phyloP scores from a whole-genome alignment of 768 basidiomycete genomes.

The Boletus reticuloceps region DNA sequence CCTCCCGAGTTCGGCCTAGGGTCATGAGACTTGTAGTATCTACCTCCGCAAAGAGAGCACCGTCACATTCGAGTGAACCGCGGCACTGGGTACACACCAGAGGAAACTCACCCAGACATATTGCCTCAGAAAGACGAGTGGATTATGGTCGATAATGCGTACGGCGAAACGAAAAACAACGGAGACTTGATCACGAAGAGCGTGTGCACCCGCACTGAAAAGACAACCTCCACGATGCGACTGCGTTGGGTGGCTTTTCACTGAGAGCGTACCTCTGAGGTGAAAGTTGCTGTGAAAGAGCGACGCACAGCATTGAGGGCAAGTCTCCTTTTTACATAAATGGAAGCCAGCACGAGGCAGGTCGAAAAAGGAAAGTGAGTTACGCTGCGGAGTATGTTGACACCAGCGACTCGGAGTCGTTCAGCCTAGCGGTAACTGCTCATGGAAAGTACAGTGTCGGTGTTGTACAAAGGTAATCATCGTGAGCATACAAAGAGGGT shows the following conservation, averaged over 20 bases:
- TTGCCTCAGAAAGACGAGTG: neutral
- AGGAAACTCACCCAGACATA: slow-evolving; percentile 1
- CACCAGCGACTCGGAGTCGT: no score
- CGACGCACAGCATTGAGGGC: slow-evolving; percentile 1
- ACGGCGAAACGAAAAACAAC: no score
- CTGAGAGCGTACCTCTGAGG: neutral
- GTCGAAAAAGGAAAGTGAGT: neutral
- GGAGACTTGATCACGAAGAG: neutral
- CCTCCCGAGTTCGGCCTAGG: neutral
- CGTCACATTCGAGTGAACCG: neutral
- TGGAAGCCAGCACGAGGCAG: neutral
- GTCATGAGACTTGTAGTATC: neutral
- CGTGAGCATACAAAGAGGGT: neutral
- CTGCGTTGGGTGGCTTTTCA: neutral
- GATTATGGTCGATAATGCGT: no score
- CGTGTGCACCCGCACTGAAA: slow-evolving; percentile 1
- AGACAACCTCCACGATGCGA: neutral
- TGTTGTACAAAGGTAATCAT: no score
- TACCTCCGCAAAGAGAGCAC: neutral
- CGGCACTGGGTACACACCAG: no score
- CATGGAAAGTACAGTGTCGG: no score
- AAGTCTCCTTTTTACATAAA: neutral
- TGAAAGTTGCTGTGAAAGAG: neutral
- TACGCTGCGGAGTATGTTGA: no score
- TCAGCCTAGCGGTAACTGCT: no score